A percentile compares a stretch with the other conserved stretches of the same genome.
Evolutionary conservation across 768 basidiomycete species (phyloP).

Genomic region (Flagelloscypha sp.): DNA sequence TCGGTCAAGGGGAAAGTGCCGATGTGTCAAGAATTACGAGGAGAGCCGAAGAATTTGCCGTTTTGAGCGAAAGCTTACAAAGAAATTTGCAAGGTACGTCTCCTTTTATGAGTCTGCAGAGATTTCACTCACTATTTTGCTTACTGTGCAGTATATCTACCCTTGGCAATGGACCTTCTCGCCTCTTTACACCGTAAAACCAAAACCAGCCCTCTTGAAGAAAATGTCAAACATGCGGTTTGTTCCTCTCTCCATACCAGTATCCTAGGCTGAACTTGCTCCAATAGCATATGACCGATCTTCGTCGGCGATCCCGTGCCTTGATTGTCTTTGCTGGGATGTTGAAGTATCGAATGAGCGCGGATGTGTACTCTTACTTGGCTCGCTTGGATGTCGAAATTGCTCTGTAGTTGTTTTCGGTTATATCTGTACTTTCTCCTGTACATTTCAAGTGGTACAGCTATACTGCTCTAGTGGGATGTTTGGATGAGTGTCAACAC

Average conservation of each 20-base stretch:
- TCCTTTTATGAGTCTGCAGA: too few relatives aligned
- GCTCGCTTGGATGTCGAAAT: constrained; percentile 82
- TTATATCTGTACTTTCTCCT: too few relatives aligned
- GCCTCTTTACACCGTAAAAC: constrained; percentile 71
- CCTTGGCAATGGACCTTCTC: constrained; percentile 88
- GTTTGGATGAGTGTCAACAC: too few relatives aligned
- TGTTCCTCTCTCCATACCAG: too few relatives aligned
- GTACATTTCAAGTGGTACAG: too few relatives aligned
- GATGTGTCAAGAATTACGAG: constrained; percentile 82
- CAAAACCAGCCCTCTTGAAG: too few relatives aligned
- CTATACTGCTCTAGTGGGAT: too few relatives aligned
- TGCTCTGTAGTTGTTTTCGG: constrained; percentile 53
- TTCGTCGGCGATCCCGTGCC: constrained; percentile 76
- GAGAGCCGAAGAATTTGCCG: constrained; percentile 83
- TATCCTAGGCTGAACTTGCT: too few relatives aligned
- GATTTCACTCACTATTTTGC: too few relatives aligned
- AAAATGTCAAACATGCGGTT: too few relatives aligned
- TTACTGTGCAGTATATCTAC: constrained; percentile 78
- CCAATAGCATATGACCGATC: constrained; percentile 48
- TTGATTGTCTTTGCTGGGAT: constrained; percentile 86
- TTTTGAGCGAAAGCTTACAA: constrained; percentile 78
- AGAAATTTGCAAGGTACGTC: constrained; percentile 89
- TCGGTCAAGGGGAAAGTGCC: constrained; percentile 80
- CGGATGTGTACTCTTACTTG: constrained; percentile 84
- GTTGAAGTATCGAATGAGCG: constrained; percentile 82